phyloP scores from a whole-genome alignment of 2,329 filamentous ascomycete genomes.

The Knufia petricola region DNA sequence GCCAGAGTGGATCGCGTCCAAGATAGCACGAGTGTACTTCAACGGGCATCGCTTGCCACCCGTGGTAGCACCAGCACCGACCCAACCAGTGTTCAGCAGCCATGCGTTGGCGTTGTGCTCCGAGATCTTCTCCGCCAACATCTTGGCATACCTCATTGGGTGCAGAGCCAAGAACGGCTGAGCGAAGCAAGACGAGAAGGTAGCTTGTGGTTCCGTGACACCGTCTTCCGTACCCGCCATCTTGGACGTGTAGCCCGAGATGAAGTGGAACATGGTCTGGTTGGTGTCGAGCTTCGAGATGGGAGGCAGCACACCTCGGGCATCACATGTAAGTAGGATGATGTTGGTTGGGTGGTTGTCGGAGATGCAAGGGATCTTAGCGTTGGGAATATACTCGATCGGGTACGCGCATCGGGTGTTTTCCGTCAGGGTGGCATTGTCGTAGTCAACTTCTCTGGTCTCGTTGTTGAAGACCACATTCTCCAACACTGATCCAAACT shows the following conservation, averaged over 20 bases:
- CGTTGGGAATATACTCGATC: constrained; percentile 97
- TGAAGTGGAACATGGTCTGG: constrained; percentile 99
- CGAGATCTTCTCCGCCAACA: constrained; percentile 97
- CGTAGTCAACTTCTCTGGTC: constrained; percentile 87
- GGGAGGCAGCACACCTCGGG: constrained; percentile 89
- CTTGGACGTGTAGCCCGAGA: constrained; percentile 98
- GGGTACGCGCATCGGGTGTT: constrained; percentile 98
- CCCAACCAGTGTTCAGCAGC: constrained; percentile 98
- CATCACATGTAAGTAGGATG: constrained; percentile 94
- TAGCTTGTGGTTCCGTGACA: constrained; percentile 92
- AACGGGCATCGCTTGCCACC: constrained; percentile 95
- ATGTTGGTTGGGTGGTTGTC: constrained; percentile 89
- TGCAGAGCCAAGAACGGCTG: constrained; percentile 98
- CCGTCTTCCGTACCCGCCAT: constrained; percentile 99
- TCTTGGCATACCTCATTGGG: constrained; percentile 97
- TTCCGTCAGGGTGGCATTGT: constrained; percentile 88
- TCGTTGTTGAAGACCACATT: constrained; percentile 95
- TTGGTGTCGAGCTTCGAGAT: constrained; percentile 92
- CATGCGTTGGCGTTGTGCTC: constrained; percentile 92
- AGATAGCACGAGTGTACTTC: constrained; percentile 97
- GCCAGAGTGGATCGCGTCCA: constrained; percentile 95
- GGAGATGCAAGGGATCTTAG: constrained; percentile 93
- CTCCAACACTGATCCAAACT: constrained; percentile 93
- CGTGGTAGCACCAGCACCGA: constrained; percentile 79
- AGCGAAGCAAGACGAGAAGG: constrained; percentile 98